Evolutionary conservation across 2,329 filamentous ascomycete genomes (phyloP).

Genomic region (Cephalotrichum gorgonifer): DNA sequence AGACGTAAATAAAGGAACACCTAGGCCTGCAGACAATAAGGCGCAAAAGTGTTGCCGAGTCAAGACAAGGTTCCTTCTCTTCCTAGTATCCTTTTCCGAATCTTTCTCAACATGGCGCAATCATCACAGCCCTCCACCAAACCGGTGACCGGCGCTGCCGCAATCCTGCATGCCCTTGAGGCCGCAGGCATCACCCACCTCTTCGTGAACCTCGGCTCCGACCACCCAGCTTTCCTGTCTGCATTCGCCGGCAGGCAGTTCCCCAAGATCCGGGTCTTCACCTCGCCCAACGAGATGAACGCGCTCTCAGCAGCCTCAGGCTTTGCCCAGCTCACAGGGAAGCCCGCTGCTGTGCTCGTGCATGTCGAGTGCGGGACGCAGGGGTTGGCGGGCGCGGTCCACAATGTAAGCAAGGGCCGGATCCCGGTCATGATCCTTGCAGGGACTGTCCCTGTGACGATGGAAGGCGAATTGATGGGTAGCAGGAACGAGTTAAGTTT

Average conservation of each 20-base stretch:
- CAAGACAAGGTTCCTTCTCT: no score
- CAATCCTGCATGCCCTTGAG: slow-evolving; percentile 55
- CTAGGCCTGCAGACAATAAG: background rate
- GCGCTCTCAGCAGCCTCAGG: slow-evolving; percentile 13
- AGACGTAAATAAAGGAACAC: background rate
- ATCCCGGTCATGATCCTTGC: slow-evolving; percentile 29
- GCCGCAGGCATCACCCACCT: slow-evolving; percentile 41
- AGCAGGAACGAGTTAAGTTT: slow-evolving; percentile 22
- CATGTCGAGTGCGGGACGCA: slow-evolving; percentile 18
- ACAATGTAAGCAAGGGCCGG: slow-evolving; percentile 16
- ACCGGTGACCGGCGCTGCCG: background rate
- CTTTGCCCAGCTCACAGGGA: slow-evolving; percentile 17
- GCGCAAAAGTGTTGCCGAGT: no score
- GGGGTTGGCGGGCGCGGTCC: slow-evolving; percentile 14
- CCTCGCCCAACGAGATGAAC: slow-evolving; percentile 20
- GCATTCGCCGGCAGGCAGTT: slow-evolving; percentile 16
- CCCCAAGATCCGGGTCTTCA: slow-evolving; percentile 14
- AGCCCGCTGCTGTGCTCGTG: slow-evolving; percentile 15
- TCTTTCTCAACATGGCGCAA: background rate
- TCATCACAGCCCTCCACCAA: background rate
- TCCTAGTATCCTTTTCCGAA: background rate
- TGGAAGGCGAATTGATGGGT: slow-evolving; percentile 29
- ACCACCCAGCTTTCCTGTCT: slow-evolving; percentile 24
- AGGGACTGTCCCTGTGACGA: slow-evolving; percentile 29
- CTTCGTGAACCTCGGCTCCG: slow-evolving; percentile 43